Evolutionary conservation across 2,329 filamentous ascomycete species (phyloP).

Genomic region (Diaporthe vaccinii): DNA sequence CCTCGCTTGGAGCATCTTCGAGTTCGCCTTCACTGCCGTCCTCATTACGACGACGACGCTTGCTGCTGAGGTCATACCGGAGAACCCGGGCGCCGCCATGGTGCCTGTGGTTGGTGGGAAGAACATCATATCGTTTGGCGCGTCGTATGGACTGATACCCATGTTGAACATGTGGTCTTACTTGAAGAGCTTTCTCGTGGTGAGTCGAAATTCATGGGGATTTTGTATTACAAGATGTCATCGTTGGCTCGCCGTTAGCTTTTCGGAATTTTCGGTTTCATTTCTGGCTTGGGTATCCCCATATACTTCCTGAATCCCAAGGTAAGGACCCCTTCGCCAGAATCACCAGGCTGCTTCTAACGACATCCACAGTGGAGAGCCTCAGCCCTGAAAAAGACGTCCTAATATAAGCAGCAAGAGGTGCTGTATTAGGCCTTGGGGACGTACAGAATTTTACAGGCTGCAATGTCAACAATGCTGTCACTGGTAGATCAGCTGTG

Average conservation of each 20-base stretch:
- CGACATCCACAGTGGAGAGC: not conserved
- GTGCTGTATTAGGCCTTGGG: too few species aligned
- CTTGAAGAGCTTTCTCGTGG: not conserved
- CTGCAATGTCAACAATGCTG: not conserved
- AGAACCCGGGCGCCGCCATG: not conserved
- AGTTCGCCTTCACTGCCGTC: not conserved
- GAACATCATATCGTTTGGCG: constrained; percentile 6
- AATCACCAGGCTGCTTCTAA: not conserved
- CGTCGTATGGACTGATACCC: constrained; percentile 2
- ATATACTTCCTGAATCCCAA: constrained; percentile 1
- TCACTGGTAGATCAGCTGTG: not conserved
- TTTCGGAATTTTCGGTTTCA: not conserved
- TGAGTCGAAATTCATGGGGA: not conserved
- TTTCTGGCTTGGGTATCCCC: not conserved
- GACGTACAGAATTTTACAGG: too few species aligned
- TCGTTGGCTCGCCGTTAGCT: not conserved
- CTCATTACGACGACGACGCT: not conserved
- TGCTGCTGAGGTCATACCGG: not conserved
- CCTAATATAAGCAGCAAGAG: not conserved
- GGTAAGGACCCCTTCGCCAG: not conserved
- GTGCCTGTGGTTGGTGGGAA: not conserved
- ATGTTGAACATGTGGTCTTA: constrained; percentile 20
- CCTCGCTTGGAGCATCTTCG: not conserved
- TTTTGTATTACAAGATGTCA: accelerated
- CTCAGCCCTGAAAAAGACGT: not conserved